Evolutionary conservation across 2,329 filamentous ascomycete genomes (phyloP), one percentile per base, ranked within the genome.

Genomic region (Pyricularia grisea): DNA sequence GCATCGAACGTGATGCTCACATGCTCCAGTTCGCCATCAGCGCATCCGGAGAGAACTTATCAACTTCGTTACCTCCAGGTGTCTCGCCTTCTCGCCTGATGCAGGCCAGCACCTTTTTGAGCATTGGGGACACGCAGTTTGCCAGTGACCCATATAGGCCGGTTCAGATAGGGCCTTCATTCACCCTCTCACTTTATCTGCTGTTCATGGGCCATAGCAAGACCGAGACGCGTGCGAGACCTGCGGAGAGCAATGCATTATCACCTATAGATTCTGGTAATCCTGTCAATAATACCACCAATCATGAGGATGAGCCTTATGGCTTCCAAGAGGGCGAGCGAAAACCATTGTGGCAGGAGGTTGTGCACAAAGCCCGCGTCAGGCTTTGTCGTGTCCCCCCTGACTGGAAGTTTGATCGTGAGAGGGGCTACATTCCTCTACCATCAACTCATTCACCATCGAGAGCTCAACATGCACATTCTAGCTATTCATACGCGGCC

Each of bases 11-110:
- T 77, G 92, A 94, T 14, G 92, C 98, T 12, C 94, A 94, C 0
- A 83, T 97, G 3, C 90, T 99, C 76, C 97, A 95, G 74, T 84
- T 99, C 31, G 95, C 95, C 69, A 97, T 99, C 72, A 95, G 93
- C 1, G 94, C 94, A 0, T 97, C 94, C 1, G 95, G 95, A 0
- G 93, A 94, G 69, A 96, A 88, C 70, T 83, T 98, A 33, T 93
- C 92, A 0, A 92, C 92, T 0, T 90, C 88, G 2, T 82, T 97
- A 31, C 92, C 93, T 0, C 84, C 91, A 1, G 90, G 90, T 11
- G 92, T 98, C 64, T 98, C 94, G 1, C 94, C 94, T 1, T 97
- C 94, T 4, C 87, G 95, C 60, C 81, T 99, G 61, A 81, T 98
- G 55, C 95, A 99, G 79, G 94, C 95, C 23, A 98, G 94, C 76